Evolutionary conservation across 805 yeast species (phyloP).

Genomic region (Zygosaccharomyces gambellarensis): DNA sequence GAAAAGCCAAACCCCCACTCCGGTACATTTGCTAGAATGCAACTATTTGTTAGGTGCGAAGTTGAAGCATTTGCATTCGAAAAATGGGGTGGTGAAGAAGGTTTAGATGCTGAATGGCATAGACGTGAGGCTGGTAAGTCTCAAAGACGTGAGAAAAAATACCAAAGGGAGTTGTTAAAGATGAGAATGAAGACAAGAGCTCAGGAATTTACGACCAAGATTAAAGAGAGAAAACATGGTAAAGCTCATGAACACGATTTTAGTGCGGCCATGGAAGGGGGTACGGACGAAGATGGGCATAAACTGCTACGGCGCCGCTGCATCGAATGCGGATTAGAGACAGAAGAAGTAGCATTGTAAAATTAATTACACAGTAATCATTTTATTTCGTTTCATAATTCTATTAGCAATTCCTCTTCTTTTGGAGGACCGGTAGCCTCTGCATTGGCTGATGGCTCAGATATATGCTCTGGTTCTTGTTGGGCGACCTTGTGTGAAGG

Average conservation of each 20-base stretch:
- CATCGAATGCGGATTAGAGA: constrained; percentile 74
- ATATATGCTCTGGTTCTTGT: not conserved
- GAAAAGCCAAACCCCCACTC: constrained; percentile 95
- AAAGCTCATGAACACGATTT: constrained; percentile 72
- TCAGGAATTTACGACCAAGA: constrained; percentile 71
- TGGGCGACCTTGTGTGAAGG: constrained; percentile 31
- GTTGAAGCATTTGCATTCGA: constrained; percentile 90
- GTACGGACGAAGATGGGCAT: constrained; percentile 39
- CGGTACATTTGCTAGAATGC: constrained; percentile 85
- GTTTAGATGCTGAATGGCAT: constrained; percentile 88
- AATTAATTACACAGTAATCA: not conserved
- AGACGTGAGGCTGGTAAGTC: constrained; percentile 69
- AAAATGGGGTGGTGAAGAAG: constrained; percentile 92
- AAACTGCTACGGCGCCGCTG: constrained; percentile 57
- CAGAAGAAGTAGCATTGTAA: constrained; percentile 64
- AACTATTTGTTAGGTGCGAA: constrained; percentile 80
- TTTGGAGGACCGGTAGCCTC: constrained; percentile 7
- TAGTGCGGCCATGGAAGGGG: constrained; percentile 51
- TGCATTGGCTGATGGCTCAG: constrained; percentile 8
- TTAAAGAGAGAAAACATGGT: constrained; percentile 56
- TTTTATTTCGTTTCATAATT: constrained; percentile 17
- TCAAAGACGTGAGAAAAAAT: constrained; percentile 70
- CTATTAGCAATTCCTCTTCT: constrained; percentile 30
- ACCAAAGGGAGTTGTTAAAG: constrained; percentile 69
- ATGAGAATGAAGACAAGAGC: constrained; percentile 93